phyloP scores from a whole-genome alignment of 2,329 filamentous ascomycete genomes.

The Colletotrichum orbiculare region DNA sequence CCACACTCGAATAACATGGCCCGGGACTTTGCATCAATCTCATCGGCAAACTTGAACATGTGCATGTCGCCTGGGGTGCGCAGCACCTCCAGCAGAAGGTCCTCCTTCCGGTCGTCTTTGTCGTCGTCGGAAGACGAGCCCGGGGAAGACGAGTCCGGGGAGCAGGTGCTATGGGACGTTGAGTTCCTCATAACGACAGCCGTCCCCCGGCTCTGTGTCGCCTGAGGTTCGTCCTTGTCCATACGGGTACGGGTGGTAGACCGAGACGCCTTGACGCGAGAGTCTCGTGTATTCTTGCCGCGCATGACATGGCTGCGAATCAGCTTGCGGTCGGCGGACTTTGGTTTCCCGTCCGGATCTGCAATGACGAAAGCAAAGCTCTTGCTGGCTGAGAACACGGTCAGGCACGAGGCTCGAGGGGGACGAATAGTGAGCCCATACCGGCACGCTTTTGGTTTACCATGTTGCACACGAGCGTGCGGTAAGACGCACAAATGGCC shows the following conservation, averaged over 20 bases:
- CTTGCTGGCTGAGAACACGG: constrained; percentile 21
- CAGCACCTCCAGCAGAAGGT: background rate
- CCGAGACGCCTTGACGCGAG: background rate
- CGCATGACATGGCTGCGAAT: constrained; percentile 38
- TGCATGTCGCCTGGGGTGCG: constrained; percentile 38
- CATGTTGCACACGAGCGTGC: background rate
- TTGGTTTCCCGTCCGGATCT: constrained; percentile 40
- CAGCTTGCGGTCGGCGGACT: constrained; percentile 40
- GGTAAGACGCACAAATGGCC: background rate
- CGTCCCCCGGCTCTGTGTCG: no score
- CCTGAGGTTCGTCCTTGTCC: no score
- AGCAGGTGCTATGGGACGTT: no score
- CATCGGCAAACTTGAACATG: constrained; percentile 39
- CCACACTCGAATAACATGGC: constrained; percentile 30
- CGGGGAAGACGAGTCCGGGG: background rate
- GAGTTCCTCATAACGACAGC: no score
- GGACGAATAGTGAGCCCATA: background rate
- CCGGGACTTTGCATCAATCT: constrained; percentile 18
- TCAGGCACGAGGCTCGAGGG: background rate
- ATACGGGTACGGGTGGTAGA: background rate
- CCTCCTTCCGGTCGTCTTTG: background rate
- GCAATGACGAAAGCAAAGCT: constrained; percentile 44
- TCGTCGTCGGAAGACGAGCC: background rate
- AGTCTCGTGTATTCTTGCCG: constrained; percentile 31
- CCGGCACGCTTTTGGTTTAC: constrained; percentile 8